Percentiles rank a stretch among this genome's conserved stretches.
phyloP scores from a whole-genome alignment of 805 yeast genomes.

The Saccharomyces mikatae region DNA sequence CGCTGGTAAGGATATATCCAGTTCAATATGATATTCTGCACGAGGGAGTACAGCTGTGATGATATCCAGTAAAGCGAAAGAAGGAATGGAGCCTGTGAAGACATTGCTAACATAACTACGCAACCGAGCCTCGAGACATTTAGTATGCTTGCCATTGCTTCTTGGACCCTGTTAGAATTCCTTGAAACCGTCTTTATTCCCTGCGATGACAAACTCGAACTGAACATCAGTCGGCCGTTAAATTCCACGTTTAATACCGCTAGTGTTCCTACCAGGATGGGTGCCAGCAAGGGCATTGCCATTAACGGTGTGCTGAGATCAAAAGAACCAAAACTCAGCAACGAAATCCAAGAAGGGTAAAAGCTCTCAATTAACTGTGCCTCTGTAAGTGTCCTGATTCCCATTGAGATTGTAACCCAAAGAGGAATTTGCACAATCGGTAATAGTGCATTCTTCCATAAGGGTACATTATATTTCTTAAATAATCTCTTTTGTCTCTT shows the following conservation, averaged over 20 bases:
- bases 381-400: conserved; percentile 70
- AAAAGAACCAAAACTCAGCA: conserved; percentile 38
- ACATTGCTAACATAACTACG: conserved; percentile 71
- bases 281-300: conserved; percentile 61
- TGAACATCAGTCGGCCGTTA: conserved; percentile 53
- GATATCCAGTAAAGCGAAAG: conserved; percentile 84
- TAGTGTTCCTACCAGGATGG: conserved; percentile 61
- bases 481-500: conserved; percentile 68
- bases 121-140: conserved; percentile 68
- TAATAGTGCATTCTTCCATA: conserved; percentile 69
- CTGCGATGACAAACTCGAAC: conserved; percentile 14
- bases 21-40: conserved; percentile 70
- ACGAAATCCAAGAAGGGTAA: conserved; percentile 9
- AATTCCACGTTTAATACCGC: conserved; percentile 77
- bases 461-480: conserved; percentile 55
- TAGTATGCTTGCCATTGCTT: conserved; percentile 38
- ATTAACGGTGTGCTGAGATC: conserved; percentile 56
- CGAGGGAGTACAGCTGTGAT: conserved; percentile 67
- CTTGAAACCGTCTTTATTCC: conserved; percentile 16
- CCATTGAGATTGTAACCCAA: conserved; percentile 72
- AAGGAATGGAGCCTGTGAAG: conserved; percentile 82
- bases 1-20: conserved; percentile 43
- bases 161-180: conserved; percentile 18
- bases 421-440: conserved; percentile 82
- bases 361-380: conserved; percentile 29